Base-by-base conservation (phyloP, 768 basidiomycete species). In the Trichaptum fuscoviolaceum region DNA sequence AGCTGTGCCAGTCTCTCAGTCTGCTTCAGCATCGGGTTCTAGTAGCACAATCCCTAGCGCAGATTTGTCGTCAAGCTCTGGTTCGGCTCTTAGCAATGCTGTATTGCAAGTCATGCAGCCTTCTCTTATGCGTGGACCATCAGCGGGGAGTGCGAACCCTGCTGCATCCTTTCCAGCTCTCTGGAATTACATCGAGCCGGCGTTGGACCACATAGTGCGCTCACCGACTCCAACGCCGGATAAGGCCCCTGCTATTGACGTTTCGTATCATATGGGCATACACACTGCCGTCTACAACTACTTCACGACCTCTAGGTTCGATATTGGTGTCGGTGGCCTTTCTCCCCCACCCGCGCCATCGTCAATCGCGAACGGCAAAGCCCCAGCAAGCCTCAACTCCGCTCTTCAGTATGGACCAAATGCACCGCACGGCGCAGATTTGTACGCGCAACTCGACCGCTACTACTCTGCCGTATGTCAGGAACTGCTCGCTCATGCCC, bases 231-330 rank as follows among this genome's bases (percentile, higher is more conserved):
- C 88, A 72, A 79, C 82, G 69, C 69, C 79, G 63, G 76, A 79
- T 69, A 90, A 88, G 73, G 85, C 88, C 7, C 90, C 91, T 36
- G 79, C 87, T 15, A 86, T 92, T 70, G 90, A 91, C 69, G 82
- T 89, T 65, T 82, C 78, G 27, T 89, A 90, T 70, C 90, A 91
- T 72, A 85, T 89, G 73, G 89, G 89, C 67, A 87, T 92, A 57
- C 89, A 92, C 75, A 90, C 90, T 23, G 88, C 90, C n/a, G 86
- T 87, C 65, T 92, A 92, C 80, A 90, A 91, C 78, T 92, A 91
- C 84, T 87, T 80, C 78, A 81, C 79, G 67, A 58, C 34, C 65
- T 52, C 42, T 52, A 52, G 20, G 20, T 52, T 52, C 42, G 42
- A 52, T 52, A 52, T 52, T 5, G 42, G 42, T 52, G 42, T 52